Evolutionary conservation across 306 rosid species (phyloP), one percentile per base, ranked within the genome.

Genomic region (Trifolium subterraneum): DNA sequence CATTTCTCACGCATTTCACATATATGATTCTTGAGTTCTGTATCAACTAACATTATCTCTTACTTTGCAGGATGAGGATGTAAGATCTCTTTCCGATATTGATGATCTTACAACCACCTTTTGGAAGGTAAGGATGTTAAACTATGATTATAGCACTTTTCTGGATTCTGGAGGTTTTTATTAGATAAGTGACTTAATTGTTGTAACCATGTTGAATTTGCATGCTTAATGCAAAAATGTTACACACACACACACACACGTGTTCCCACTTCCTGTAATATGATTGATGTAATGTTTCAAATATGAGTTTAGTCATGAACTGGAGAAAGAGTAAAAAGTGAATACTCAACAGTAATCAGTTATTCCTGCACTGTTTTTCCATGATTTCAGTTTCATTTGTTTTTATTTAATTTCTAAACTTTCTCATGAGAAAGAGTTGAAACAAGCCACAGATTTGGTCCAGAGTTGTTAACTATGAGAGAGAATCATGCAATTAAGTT

Each of bases 61-160:
- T 62, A 7, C 51, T 56, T 50, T 84, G 75, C 78, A 80, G 85
- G 81, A 66, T 23, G 86, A 79, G 23, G 86, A 79, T 39, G 20
- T 79, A 27, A 65, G 83, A 64, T 83, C 86, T 10, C 81, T 83
- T 58, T 83, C 86, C 0, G 83, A 83, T 51, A 79, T 83, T 59
- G 86, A 83, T 50, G 86, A 83, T 71, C 83, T 83, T 61, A 83
- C 73, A 6, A 83, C 86, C 56, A 83, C 86, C 25, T 83, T 83
- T 71, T 74, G 18, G 66, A 83, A 83, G 86, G 86, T 83, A 75
- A 71, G 38, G 16, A 29, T 31, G 50, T 70, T 82, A 64, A 7
- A 68, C 25, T n/a, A 70, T 9, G 60, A 14, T 48, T 60, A 48
- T 59, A 16, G 10, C 14, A 15, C 55, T 51, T 39, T 51, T 62